Conservation (phyloP, 345 rosid genomes). For the Geranium rotundifolium region DNA sequence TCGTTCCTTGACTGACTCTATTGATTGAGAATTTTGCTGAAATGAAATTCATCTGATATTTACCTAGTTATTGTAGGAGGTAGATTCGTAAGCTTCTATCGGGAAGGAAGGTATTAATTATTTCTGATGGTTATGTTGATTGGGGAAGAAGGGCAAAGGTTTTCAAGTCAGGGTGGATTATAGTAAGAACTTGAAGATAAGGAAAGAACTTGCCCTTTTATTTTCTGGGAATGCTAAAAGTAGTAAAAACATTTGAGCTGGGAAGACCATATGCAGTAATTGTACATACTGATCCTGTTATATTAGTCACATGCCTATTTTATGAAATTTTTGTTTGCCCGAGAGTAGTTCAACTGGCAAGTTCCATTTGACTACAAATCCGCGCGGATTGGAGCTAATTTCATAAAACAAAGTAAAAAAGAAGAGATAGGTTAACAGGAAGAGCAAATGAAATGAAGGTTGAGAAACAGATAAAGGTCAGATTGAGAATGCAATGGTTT, state of each 20-base stretch:
- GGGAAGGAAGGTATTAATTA: no score
- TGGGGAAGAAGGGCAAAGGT: no score
- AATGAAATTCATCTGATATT: neutral
- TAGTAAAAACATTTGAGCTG: neutral
- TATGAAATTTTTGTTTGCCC: no score
- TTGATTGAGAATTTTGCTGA: neutral
- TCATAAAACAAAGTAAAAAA: no score
- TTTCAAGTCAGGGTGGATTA: neutral
- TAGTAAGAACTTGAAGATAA: neutral
- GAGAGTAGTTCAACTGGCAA: no score
- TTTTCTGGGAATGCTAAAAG: neutral
- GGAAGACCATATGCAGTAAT: neutral
- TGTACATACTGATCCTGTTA: neutral
- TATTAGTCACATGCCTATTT: neutral
- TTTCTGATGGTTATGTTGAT: no score
- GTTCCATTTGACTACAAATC: no score
- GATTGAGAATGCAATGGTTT: no score
- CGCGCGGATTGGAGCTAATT: no score
- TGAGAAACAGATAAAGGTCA: no score
- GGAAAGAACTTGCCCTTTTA: neutral
- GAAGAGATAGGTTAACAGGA: no score
- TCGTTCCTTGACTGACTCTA: neutral
- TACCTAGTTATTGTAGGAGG: neutral
- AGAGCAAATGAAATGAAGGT: no score
- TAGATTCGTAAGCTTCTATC: neutral